Percentiles rank a stretch among this genome's conserved stretches.
These are phyloP conservation scores for Aspergillus ostianus DNA, from an alignment of 495 filamentous ascomycete genomes.

Conservation along the genomic window DNA sequence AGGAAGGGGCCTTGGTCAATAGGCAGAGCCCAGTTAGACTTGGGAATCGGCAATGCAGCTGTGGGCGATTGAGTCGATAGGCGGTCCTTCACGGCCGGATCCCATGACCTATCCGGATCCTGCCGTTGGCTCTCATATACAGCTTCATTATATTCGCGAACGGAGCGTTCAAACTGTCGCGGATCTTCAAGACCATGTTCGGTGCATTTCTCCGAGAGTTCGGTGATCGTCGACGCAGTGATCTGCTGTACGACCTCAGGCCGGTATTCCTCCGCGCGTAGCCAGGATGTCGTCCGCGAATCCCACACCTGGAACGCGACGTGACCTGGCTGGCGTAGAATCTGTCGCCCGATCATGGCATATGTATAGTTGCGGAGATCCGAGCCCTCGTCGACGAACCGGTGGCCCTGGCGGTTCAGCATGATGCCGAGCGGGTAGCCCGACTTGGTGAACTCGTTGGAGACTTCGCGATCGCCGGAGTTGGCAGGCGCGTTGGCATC, in stretches of 20 bases:
- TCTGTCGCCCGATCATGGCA: slow-evolving; percentile 56
- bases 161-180: slow-evolving; percentile 42
- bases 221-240: slow-evolving; percentile 44
- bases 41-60: slow-evolving; percentile 39
- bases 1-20: slow-evolving; percentile 55
- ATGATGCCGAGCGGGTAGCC: slow-evolving; percentile 65
- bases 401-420: slow-evolving; percentile 53
- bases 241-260: slow-evolving; percentile 53
- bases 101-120: slow-evolving; percentile 40
- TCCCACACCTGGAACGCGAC: slow-evolving; percentile 66
- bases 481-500: slow-evolving; percentile 55
- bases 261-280: slow-evolving; percentile 58
- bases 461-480: slow-evolving; percentile 49
- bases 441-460: slow-evolving; percentile 65
- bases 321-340: slow-evolving; percentile 53
- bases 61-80: slow-evolving; percentile 50
- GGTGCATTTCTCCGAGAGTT: slow-evolving; percentile 49
- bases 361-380: slow-evolving; percentile 66
- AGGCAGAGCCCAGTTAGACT: slow-evolving; percentile 64
- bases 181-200: slow-evolving; percentile 40
- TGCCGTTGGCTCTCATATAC: slow-evolving; percentile 37
- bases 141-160: slow-evolving; percentile 54
- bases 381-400: slow-evolving; percentile 63
- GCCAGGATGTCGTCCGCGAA: slow-evolving; percentile 39
- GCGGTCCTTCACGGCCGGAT: slow-evolving; percentile 57